Base-by-base conservation (phyloP, 148 eudicot species). In the Polygonum maritimum region DNA sequence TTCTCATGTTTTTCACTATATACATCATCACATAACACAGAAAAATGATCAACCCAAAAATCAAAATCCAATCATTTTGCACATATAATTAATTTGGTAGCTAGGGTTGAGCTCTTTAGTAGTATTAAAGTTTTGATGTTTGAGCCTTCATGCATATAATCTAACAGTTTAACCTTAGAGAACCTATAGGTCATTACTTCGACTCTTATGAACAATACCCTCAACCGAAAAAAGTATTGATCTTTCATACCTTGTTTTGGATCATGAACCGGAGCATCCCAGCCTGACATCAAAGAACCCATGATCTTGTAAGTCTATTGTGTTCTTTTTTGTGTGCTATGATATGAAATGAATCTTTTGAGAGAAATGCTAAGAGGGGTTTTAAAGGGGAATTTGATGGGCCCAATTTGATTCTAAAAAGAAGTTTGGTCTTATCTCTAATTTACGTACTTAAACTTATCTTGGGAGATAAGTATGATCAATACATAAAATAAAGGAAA, bases 201-300 rank as follows among this genome's bases (percentile, higher is more conserved):
- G 31, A 26, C 31, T 26, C 31, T 26, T 1, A 1, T 26, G 31
- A 26, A 26, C 31, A 26, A 26, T 26, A 26, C 31, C 31, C 31
- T 26, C 31, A 26, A 26, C 31, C 31, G 31, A 26, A 26, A 26
- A 26, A 26, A 26, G 31, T 26, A 26, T 26, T 26, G 31, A 26
- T n/a, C 14, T 44, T 44, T 44, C 72, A 36, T 74, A 88, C 89
- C 83, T 57, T 51, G 26, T 57, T 71, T 77, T 36, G 89, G 83
- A 82, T 88, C 89, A 48, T 72, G n/a, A 22, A 80, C 75, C 12
- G 76, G 78, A 19, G 83, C 70, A 51, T 80, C 81, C 87, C 87
- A 85, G 8, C 87, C 87, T 31, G 78, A 81, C 85, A 82, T 73
- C 18, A 85, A 69, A 65, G 87, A 85, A 65, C 87, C 87, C 87